Base-by-base conservation (phyloP, 169 alveolate species). In the Ichthyophthirius multifiliis region DNA sequence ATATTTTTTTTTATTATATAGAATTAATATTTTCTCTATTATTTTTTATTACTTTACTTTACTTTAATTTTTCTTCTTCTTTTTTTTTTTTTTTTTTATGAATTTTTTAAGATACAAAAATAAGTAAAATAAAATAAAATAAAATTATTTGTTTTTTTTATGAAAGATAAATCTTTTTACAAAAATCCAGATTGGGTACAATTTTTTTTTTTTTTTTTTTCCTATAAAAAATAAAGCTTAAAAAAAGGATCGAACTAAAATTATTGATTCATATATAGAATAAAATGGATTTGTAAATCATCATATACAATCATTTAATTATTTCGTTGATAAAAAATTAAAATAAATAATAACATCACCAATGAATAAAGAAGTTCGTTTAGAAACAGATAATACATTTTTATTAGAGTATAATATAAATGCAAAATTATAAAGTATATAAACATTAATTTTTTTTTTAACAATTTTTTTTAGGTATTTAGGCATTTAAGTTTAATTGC, bases 231-330 rank as follows among this genome's bases (percentile, higher is more conserved):
- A n/a, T n/a, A n/a, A n/a, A n/a, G n/a, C n/a, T n/a, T n/a, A n/a
- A n/a, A n/a, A n/a, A n/a, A n/a, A 55, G 71, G 71, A 55, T 27
- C 23, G 31, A 55, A 55, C 71, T 10, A 55, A 39, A 55, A 55
- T 55, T n/a, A 55, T 55, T 55, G 71, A 55, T 55, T 55, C 71
- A 15, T 55, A 55, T 55, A 27, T 55, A 7, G 71, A 34, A 23
- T 39, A 37, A 16, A 37, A 37, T 44, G 87, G 91, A 13, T 65
- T 85, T 37, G 86, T 85, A 31, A 80, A 80, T 27, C 91, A 85
- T 20, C 91, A 85, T 20, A 85, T 85, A n/a, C 84, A 85, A 37
- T 85, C 91, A 9, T 85, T 85, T 55, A 81, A 85, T 71, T 85
- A 85, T 76, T 85, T 85, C 31, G 71, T 83, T 16, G 84, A 85